phyloP scores from a whole-genome alignment of 495 filamentous ascomycete species.

The Hypoxylon fuscum region DNA sequence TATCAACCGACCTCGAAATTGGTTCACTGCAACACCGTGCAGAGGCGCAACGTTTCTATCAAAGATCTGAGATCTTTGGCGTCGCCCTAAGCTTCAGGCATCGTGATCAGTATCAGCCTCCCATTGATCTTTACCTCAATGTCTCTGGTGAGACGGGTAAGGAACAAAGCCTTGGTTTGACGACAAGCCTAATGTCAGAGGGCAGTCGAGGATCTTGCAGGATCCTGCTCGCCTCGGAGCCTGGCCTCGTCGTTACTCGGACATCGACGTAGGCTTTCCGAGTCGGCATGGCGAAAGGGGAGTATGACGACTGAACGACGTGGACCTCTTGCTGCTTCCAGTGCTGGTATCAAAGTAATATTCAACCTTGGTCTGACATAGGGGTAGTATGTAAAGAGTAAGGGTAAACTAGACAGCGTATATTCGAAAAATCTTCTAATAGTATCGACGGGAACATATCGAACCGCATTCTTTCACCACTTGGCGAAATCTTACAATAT shows the following conservation, averaged over 20 bases:
- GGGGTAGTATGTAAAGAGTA: constrained; percentile 7
- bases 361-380: not conserved
- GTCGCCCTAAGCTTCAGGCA: constrained; percentile 15
- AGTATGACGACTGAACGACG: not conserved
- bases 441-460: constrained; percentile 1
- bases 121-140: constrained; percentile 27
- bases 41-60: not conserved
- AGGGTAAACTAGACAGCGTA: not conserved
- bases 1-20: constrained; percentile 10
- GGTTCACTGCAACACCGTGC: not conserved
- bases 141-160: constrained; percentile 27
- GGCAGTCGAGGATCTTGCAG: not conserved
- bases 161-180: constrained; percentile 17
- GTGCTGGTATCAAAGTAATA: not conserved
- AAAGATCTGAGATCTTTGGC: constrained; percentile 14
- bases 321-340: constrained; percentile 2
- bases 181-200: not conserved
- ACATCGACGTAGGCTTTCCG: constrained; percentile 1
- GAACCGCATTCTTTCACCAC: constrained; percentile 16
- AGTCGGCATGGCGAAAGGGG: not conserved
- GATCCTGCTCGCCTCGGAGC: not conserved
- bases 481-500: constrained; percentile 12
- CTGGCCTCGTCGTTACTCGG: not conserved
- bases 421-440: not conserved
- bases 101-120: constrained; percentile 8